Evolutionary conservation across 495 filamentous ascomycete species (phyloP).

Genomic region (Lasiosphaeria hispida): DNA sequence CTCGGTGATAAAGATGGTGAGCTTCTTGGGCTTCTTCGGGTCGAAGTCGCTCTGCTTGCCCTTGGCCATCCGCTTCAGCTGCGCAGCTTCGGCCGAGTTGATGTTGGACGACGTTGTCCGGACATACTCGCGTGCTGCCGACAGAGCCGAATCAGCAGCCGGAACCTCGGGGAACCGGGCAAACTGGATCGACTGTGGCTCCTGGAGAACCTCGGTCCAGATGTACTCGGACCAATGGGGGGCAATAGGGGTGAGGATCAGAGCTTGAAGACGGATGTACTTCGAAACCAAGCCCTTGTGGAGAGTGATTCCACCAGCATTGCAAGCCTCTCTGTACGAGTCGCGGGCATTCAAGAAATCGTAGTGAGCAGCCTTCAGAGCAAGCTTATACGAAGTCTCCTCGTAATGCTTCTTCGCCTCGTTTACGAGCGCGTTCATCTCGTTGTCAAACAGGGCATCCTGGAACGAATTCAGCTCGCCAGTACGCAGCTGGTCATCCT

Average conservation of each 20-base stretch:
- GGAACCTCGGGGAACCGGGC: slow-evolving; percentile 73
- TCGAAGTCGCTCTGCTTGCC: slow-evolving; percentile 80
- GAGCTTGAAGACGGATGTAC: slow-evolving; percentile 78
- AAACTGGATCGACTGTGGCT: slow-evolving; percentile 72
- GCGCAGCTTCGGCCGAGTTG: slow-evolving; percentile 77
- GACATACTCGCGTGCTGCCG: slow-evolving; percentile 78
- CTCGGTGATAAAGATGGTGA: slow-evolving; percentile 80
- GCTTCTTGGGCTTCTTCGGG: slow-evolving; percentile 83
- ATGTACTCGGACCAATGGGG: slow-evolving; percentile 96
- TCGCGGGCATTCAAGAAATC: slow-evolving; percentile 85
- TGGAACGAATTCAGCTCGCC: slow-evolving; percentile 74
- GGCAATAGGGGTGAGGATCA: slow-evolving; percentile 61
- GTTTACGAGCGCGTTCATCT: slow-evolving; percentile 78
- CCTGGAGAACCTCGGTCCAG: slow-evolving; percentile 82
- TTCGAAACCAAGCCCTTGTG: slow-evolving; percentile 70
- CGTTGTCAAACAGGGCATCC: slow-evolving; percentile 89
- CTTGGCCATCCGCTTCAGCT: slow-evolving; percentile 82
- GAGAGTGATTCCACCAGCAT: slow-evolving; percentile 73
- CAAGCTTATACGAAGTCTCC: slow-evolving; percentile 81
- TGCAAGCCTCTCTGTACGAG: slow-evolving; percentile 80
- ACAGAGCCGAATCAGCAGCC: slow-evolving; percentile 57
- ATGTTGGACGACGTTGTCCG: slow-evolving; percentile 72
- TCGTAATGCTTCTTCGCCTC: slow-evolving; percentile 76
- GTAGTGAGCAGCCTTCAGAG: slow-evolving; percentile 86
- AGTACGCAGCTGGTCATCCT: slow-evolving; percentile 69